Evolutionary conservation across 192 early-diverging fungal genomes (phyloP).

Genomic region (Linnemannia elongata): DNA sequence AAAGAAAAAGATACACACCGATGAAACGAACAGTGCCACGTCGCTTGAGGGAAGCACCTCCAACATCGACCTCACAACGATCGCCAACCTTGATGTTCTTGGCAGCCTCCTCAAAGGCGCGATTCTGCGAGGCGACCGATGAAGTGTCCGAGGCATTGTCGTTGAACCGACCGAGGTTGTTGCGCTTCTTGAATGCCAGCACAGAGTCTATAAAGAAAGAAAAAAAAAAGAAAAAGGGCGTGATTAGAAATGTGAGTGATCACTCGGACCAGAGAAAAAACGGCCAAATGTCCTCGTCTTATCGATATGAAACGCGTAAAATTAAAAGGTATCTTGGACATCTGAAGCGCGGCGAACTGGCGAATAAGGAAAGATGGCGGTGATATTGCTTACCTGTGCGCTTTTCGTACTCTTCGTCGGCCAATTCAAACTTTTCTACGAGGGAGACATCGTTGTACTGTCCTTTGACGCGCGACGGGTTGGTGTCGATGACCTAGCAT

Average conservation of each 20-base stretch:
- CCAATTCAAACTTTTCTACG: slow-evolving; percentile 95
- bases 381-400: slow-evolving; percentile 64
- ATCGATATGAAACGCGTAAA: not conserved
- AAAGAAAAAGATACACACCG: slow-evolving; percentile 59
- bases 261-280: not conserved
- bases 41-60: slow-evolving; percentile 59
- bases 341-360: not conserved
- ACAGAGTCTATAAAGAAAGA: slow-evolving; percentile 74
- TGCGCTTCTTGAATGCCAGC: slow-evolving; percentile 88
- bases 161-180: slow-evolving; percentile 90
- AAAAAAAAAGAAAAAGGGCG: not conserved
- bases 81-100: slow-evolving; percentile 78
- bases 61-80: slow-evolving; percentile 85
- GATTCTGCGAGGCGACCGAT: slow-evolving; percentile 55
- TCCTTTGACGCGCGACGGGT: slow-evolving; percentile 73
- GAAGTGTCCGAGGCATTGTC: slow-evolving; percentile 65
- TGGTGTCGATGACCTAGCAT: slow-evolving; percentile 74
- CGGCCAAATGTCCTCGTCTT: not conserved
- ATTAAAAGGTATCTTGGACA: not conserved
- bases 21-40: slow-evolving; percentile 81
- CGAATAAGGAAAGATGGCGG: not conserved
- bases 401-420: slow-evolving; percentile 91
- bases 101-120: slow-evolving; percentile 75
- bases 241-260: not conserved
- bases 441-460: slow-evolving; percentile 90